Evolutionary conservation across 73 alveolate species (phyloP).

Genomic region (Diophrys appendiculata): DNA sequence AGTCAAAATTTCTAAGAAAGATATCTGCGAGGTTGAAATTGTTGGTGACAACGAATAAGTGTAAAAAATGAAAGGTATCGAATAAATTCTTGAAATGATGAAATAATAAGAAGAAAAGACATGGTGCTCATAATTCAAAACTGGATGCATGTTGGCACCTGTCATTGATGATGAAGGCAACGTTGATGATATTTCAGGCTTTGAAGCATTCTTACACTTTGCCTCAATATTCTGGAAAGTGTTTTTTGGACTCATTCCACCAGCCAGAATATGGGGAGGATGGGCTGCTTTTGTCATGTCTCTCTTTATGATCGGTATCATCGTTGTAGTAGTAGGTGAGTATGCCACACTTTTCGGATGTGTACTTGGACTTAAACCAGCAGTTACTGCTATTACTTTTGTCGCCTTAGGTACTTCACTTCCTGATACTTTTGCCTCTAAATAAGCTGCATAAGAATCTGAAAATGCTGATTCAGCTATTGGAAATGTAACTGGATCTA

Average conservation of each 20-base stretch:
- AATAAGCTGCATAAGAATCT: slow-evolving; percentile 65
- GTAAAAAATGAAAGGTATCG: slow-evolving; percentile 35
- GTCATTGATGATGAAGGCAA: slow-evolving; percentile 42
- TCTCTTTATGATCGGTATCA: slow-evolving; percentile 54
- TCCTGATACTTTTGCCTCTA: slow-evolving; percentile 73
- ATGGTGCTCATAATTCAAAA: slow-evolving; percentile 44
- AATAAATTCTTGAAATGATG: slow-evolving; percentile 29
- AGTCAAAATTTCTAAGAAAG: slow-evolving; percentile 51
- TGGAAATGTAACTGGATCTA: slow-evolving; percentile 69
- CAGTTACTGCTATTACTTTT: slow-evolving; percentile 48
- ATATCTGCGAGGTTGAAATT: slow-evolving; percentile 46
- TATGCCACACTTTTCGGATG: slow-evolving; percentile 56
- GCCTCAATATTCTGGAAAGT: slow-evolving; percentile 56
- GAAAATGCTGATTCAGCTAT: slow-evolving; percentile 77
- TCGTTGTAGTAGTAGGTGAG: slow-evolving; percentile 59
- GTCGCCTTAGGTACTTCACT: slow-evolving; percentile 74
- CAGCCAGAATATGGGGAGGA: slow-evolving; percentile 56
- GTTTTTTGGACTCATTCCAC: slow-evolving; percentile 49
- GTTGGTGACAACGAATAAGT: slow-evolving; percentile 39
- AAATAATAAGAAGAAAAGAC: slow-evolving; percentile 24
- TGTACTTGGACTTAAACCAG: slow-evolving; percentile 1
- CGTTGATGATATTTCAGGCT: slow-evolving; percentile 48
- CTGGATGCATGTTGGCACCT: slow-evolving; percentile 63
- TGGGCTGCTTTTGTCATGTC: slow-evolving; percentile 67
- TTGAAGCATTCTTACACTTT: slow-evolving; percentile 52